A percentile compares a stretch with the other conserved stretches of the same genome.
These are phyloP conservation scores for Calonectria multiphialidica DNA, from an alignment of 2,329 filamentous ascomycete genomes.

Conservation along the genomic window DNA sequence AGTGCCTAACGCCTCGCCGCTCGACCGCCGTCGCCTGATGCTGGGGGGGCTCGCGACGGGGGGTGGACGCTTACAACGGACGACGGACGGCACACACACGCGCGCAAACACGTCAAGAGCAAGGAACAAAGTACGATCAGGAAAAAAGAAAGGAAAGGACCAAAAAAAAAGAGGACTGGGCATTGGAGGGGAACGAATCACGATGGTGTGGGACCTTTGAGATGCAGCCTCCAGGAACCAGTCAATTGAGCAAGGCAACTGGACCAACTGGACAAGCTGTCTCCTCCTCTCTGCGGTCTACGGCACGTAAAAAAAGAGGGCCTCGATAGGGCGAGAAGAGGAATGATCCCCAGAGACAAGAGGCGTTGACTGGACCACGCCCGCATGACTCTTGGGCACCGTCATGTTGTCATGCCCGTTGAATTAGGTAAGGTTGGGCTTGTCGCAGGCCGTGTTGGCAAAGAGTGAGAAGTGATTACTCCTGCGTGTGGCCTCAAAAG, in stretches of 20 bases:
- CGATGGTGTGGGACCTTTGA: neutral
- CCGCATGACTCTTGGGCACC: neutral
- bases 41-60: neutral
- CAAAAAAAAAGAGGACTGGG: too few relatives aligned
- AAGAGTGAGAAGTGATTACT: neutral
- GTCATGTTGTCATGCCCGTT: neutral
- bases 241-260: neutral
- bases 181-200: neutral
- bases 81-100: neutral
- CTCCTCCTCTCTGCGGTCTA: too few relatives aligned
- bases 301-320: neutral
- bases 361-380: neutral
- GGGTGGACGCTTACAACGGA: neutral
- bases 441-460: neutral
- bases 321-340: neutral
- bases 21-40: neutral
- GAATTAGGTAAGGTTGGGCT: neutral
- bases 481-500: neutral
- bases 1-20: constrained; percentile 9
- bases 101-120: neutral
- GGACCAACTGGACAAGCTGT: too few relatives aligned
- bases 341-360: neutral
- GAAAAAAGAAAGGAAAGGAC: neutral
- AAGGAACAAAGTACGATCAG: too few relatives aligned
- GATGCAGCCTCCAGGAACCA: neutral